Conservation (phyloP, 768 basidiomycete species). For the Clitopilus hobsonii region DNA sequence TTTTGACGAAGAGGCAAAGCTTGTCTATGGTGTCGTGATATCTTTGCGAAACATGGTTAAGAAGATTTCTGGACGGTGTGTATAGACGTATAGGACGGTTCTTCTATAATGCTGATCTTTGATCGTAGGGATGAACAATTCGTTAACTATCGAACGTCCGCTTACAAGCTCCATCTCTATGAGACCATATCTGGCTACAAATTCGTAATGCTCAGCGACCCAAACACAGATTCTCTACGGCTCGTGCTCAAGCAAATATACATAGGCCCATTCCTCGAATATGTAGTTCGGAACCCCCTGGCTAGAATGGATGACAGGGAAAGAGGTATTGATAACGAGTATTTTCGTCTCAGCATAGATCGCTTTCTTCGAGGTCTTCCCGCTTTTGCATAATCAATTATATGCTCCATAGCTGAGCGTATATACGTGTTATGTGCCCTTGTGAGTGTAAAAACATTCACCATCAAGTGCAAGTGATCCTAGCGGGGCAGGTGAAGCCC, state of each 20-base stretch:
- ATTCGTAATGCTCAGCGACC: slow-evolving; percentile 92
- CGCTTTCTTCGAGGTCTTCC: slow-evolving; percentile 61
- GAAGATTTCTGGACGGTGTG: slow-evolving; percentile 84
- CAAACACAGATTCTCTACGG: slow-evolving; percentile 75
- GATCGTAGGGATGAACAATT: slow-evolving; percentile 80
- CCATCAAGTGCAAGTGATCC: too few relatives aligned
- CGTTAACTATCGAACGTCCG: slow-evolving; percentile 83
- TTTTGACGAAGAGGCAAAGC: slow-evolving; percentile 96
- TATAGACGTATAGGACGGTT: too few relatives aligned
- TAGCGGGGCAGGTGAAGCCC: too few relatives aligned
- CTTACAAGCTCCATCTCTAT: slow-evolving; percentile 91
- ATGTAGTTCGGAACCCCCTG: slow-evolving; percentile 90
- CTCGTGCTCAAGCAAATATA: slow-evolving; percentile 86
- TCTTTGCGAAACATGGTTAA: slow-evolving; percentile 92
- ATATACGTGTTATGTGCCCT: too few relatives aligned
- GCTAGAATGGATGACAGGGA: slow-evolving; percentile 77
- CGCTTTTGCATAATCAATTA: slow-evolving; percentile 29
- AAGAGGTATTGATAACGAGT: slow-evolving; percentile 89
- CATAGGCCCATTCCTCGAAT: slow-evolving; percentile 90
- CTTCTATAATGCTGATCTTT: background rate
- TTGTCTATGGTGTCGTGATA: slow-evolving; percentile 94
- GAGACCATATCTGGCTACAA: slow-evolving; percentile 92
- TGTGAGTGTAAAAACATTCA: too few relatives aligned
- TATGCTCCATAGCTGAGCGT: slow-evolving; percentile 3
- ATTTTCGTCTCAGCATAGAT: slow-evolving; percentile 79